Evolutionary conservation across 1,284 basidiomycete genomes (phyloP).

Genomic region (Serendipita sp.): DNA sequence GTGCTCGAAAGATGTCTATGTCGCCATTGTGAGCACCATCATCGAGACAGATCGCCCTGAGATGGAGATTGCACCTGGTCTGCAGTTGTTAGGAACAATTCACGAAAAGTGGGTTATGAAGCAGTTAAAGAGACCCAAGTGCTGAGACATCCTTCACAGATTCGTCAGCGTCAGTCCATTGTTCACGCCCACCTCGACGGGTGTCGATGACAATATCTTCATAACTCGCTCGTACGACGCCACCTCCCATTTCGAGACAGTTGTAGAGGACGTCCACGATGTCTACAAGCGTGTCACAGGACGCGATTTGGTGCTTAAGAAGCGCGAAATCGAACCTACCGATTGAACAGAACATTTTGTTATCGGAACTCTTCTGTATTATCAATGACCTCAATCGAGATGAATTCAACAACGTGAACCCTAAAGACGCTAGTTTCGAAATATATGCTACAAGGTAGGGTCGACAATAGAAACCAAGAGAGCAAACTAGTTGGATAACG

Average conservation of each 20-base stretch:
- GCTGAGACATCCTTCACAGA: slow-evolving; percentile 28
- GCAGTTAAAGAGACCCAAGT: neutral
- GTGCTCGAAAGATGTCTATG: slow-evolving; percentile 85
- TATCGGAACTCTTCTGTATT: neutral
- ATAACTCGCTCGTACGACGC: slow-evolving; percentile 97
- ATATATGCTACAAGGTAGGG: neutral
- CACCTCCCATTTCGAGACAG: slow-evolving; percentile 97
- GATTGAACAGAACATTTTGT: slow-evolving; percentile 25
- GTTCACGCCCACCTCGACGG: slow-evolving; percentile 78
- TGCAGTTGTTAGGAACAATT: slow-evolving; percentile 85
- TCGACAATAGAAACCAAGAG: neutral
- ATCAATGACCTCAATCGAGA: neutral
- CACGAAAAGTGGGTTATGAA: slow-evolving; percentile 69
- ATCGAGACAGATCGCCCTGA: slow-evolving; percentile 94
- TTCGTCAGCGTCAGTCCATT: slow-evolving; percentile 83
- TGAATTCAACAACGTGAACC: neutral
- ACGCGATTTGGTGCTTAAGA: slow-evolving; percentile 65
- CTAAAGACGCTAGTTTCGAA: neutral
- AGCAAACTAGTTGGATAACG: slow-evolving; percentile 21
- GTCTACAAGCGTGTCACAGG: slow-evolving; percentile 82
- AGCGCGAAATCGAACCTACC: slow-evolving; percentile 48
- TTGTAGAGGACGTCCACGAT: slow-evolving; percentile 86
- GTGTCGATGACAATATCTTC: slow-evolving; percentile 79
- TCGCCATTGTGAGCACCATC: slow-evolving; percentile 97
- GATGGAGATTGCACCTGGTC: slow-evolving; percentile 80